Percentiles rank a stretch among this genome's conserved stretches.
These are phyloP conservation scores for Tetrapisispora pingtungensis DNA, from an alignment of 805 yeast genomes.

Conservation along the genomic window DNA sequence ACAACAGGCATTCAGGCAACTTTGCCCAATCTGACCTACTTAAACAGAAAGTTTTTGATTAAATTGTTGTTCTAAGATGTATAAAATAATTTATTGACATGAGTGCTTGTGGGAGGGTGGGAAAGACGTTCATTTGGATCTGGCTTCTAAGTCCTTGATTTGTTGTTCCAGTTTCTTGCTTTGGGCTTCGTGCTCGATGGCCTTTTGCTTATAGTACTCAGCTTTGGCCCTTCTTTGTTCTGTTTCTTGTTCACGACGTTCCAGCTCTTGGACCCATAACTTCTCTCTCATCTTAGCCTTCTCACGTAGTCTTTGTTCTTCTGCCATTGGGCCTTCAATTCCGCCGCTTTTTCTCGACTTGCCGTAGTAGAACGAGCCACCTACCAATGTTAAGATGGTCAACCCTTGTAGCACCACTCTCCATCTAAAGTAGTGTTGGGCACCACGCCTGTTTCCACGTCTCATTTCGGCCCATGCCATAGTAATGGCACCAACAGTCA, in stretches of 20 bases:
- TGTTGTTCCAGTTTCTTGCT: slow-evolving; percentile 20
- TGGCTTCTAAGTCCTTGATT: slow-evolving; percentile 19
- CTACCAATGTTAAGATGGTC: slow-evolving; percentile 71
- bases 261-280: slow-evolving; percentile 84
- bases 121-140: slow-evolving; percentile 9
- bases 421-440: slow-evolving; percentile 82
- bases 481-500: slow-evolving; percentile 71
- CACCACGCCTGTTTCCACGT: slow-evolving; percentile 59
- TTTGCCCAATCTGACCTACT: too few relatives aligned
- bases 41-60: too few relatives aligned
- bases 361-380: slow-evolving; percentile 67
- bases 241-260: slow-evolving; percentile 69
- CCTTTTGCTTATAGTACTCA: slow-evolving; percentile 42
- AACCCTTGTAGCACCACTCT: slow-evolving; percentile 81
- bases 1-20: too few relatives aligned
- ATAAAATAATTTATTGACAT: too few relatives aligned
- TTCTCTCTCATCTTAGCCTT: slow-evolving; percentile 79
- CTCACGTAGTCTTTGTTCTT: slow-evolving; percentile 57
- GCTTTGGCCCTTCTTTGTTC: slow-evolving; percentile 61
- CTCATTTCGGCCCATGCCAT: slow-evolving; percentile 70
- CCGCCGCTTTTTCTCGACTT: slow-evolving; percentile 17
- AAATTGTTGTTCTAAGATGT: too few relatives aligned
- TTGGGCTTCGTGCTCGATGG: slow-evolving; percentile 30
- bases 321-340: slow-evolving; percentile 23
- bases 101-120: too few relatives aligned